Conservation (phyloP, 768 basidiomycete species). For the Fistulinella prunicolor region DNA sequence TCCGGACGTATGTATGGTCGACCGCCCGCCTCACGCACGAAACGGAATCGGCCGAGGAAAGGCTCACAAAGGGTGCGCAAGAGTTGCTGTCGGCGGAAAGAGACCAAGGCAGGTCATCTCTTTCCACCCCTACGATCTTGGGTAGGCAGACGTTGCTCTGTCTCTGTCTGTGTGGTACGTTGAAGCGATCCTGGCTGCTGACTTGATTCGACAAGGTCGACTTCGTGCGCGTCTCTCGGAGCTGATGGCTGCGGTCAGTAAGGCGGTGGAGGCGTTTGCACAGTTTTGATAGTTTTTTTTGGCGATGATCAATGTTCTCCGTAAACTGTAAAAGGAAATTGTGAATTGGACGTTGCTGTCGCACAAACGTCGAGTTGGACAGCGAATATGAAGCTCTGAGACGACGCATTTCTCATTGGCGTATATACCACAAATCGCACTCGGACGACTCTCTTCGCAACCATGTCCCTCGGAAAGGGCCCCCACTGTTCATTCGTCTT, state of each 20-base stretch:
- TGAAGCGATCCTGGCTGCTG: too few species aligned
- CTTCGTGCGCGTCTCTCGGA: slow-evolving; percentile 22
- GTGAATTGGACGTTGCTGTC: slow-evolving; percentile 13
- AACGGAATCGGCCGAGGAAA: slow-evolving; percentile 6
- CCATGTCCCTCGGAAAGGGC: slow-evolving; percentile 55
- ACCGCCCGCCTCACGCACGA: slow-evolving; percentile 24
- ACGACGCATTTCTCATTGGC: slow-evolving; percentile 9
- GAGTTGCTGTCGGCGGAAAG: slow-evolving; percentile 16
- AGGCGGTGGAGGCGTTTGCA: slow-evolving; percentile 25
- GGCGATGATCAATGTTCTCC: too few species aligned
- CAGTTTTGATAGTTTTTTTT: slow-evolving; percentile 8
- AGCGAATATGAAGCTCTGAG: slow-evolving; percentile 8
- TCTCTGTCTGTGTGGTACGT: slow-evolving; percentile 4
- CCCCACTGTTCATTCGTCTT: slow-evolving; percentile 90
- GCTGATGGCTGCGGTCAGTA: slow-evolving; percentile 26
- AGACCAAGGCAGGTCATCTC: slow-evolving; percentile 37
- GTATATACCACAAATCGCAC: too few species aligned
- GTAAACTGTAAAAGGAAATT: slow-evolving; percentile 28
- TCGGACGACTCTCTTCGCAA: too few species aligned
- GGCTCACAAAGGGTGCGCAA: slow-evolving; percentile 16
- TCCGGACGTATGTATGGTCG: slow-evolving; percentile 26
- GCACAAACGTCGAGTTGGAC: slow-evolving; percentile 10
- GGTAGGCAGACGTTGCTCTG: slow-evolving; percentile 25
- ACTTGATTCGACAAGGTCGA: slow-evolving; percentile 20
- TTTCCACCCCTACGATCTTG: slow-evolving; percentile 7